phyloP scores from a whole-genome alignment of 306 rosid species.

The Casuarina equisetifolia region DNA sequence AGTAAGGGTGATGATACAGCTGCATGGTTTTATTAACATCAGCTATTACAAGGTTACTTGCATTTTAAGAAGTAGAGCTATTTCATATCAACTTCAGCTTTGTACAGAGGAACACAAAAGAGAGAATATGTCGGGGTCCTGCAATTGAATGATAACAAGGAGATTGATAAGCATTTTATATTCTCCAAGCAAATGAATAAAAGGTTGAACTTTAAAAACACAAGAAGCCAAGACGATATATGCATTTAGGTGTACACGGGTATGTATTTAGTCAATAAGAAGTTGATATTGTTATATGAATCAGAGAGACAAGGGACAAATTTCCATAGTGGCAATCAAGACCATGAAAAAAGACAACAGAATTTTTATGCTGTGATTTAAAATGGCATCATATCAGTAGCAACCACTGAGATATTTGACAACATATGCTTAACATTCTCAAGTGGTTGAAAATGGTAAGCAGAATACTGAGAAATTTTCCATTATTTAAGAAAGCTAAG shows the following conservation, averaged over 20 bases:
- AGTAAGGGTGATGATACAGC: constrained; percentile 90
- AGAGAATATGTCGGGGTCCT: constrained; percentile 31
- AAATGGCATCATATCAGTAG: not conserved
- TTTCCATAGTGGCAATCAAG: not conserved
- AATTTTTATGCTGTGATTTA: not conserved
- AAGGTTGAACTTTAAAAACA: not conserved
- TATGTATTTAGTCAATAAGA: not conserved
- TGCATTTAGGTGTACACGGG: not conserved
- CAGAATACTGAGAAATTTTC: not conserved
- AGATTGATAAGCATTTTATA: constrained; percentile 2
- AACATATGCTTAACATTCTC: not conserved
- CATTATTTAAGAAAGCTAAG: not conserved
- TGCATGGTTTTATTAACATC: constrained; percentile 59
- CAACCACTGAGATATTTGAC: not conserved
- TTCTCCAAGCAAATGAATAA: not conserved
- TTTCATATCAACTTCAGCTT: constrained; percentile 20
- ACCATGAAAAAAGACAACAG: not conserved
- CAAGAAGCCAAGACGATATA: not conserved
- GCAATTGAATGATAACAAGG: constrained; percentile 33
- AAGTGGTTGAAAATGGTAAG: not conserved
- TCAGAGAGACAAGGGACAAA: not conserved
- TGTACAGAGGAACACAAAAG: not conserved
- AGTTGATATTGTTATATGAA: not conserved
- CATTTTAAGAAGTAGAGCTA: constrained; percentile 13
- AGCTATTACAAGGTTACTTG: constrained; percentile 20